Base-by-base conservation (phyloP, 2,329 filamentous ascomycete genomes). In the Neonectria neomacrospora region DNA sequence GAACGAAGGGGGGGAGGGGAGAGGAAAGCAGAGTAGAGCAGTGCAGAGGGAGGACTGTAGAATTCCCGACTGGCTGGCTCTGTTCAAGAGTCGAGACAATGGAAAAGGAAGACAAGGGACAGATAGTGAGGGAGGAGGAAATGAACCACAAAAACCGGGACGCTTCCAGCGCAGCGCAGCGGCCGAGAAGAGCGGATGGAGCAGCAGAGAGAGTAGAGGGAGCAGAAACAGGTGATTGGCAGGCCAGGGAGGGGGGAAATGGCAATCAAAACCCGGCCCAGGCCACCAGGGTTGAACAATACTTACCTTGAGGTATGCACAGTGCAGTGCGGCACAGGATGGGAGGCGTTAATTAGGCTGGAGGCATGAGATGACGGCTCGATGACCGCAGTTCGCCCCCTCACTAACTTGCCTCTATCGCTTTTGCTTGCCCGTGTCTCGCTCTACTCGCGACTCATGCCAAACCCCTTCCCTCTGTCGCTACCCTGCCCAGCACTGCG, bases 191-290 rank as follows among this genome's bases (percentile, higher is more conserved):
- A 54, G 54, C 51, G 51, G 55, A 69, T n/a, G n/a, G n/a, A n/a
- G n/a, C n/a, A 51, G 41, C 23, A 60, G 58, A 64, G 62, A 57
- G 63, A 55, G 54, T 26, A 65, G 67, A 26, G 67, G 65, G 69
- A 71, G 60, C 53, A 64, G 67, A 64, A 73, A 69, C 69, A 71
- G 71, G 71, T 70, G 69, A 71, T 63, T 64, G 62, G 47, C 53
- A 45, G 47, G 48, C 59, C 58, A 71, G 71, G 71, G 71, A 73
- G 71, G 66, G 66, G 66, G 68, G 42, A 69, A 69, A 71, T 69
- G 54, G 71, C 67, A 73, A 73, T 72, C 61, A 73, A 73, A 72
- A 71, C 64, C 67, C 39, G 57, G 61, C 58, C 61, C 61, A 58
- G 64, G 47, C 59, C 56, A 66, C 59, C 56, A 66, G 67, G 70